A percentile compares a stretch with the other conserved stretches of the same genome.
These are phyloP conservation scores for Kokia cookei DNA, from an alignment of 441 rosid species.

Conservation along the genomic window DNA sequence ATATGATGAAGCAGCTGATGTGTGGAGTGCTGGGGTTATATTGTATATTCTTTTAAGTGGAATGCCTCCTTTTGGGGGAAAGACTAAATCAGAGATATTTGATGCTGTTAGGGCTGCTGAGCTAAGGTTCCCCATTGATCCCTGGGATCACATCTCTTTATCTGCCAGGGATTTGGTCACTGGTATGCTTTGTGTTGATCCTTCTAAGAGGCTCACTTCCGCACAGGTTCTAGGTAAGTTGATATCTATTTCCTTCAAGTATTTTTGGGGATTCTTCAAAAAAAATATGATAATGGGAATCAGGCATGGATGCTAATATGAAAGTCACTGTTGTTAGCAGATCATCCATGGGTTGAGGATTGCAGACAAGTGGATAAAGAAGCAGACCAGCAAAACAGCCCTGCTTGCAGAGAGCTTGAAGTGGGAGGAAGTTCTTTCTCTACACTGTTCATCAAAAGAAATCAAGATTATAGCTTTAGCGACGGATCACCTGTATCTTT, in stretches of 20 bases:
- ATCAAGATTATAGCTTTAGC: slow-evolving; percentile 60
- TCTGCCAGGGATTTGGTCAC: slow-evolving; percentile 61
- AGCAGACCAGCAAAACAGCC: slow-evolving; percentile 22
- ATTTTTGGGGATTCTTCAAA: too few relatives aligned
- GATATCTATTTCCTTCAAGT: too few relatives aligned
- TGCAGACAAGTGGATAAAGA: slow-evolving; percentile 29
- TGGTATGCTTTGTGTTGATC: slow-evolving; percentile 69
- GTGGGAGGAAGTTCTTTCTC: slow-evolving; percentile 41
- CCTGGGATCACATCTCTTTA: slow-evolving; percentile 59
- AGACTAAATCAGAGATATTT: slow-evolving; percentile 75
- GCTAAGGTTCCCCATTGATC: slow-evolving; percentile 58
- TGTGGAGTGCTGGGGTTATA: slow-evolving; percentile 94
- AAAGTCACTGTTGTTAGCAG: slow-evolving; percentile 26
- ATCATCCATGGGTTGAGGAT: slow-evolving; percentile 71
- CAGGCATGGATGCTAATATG: background rate
- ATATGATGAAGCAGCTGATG: slow-evolving; percentile 80
- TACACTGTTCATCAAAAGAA: slow-evolving; percentile 24
- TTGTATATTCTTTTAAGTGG: slow-evolving; percentile 82
- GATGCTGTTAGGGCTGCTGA: slow-evolving; percentile 80
- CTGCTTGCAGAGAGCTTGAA: slow-evolving; percentile 29
- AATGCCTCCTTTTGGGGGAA: slow-evolving; percentile 87
- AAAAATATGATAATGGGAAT: background rate
- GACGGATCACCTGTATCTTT: slow-evolving; percentile 17
- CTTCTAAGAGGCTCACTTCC: slow-evolving; percentile 63
- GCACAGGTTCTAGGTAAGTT: slow-evolving; percentile 59